Conservation (phyloP, 768 basidiomycete species). For the Clitopilus passeckerianus region DNA sequence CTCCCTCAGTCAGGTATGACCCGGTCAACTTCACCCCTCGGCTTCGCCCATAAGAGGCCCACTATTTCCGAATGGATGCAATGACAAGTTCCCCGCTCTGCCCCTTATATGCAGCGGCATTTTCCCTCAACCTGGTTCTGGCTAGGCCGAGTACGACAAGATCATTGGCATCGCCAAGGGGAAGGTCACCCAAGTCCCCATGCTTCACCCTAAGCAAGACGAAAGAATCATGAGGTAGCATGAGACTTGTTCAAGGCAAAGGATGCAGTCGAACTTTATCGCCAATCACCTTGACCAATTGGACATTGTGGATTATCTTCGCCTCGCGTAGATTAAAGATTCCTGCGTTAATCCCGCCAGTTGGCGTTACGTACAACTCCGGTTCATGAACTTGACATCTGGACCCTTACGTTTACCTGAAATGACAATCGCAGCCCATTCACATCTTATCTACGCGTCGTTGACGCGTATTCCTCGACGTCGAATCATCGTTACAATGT, state of each 20-base stretch:
- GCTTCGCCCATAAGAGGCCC: background rate
- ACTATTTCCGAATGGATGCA: background rate
- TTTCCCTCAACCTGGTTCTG: background rate
- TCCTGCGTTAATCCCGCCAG: background rate
- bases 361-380: background rate
- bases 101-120: background rate
- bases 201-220: background rate
- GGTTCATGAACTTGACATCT: background rate
- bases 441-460: background rate
- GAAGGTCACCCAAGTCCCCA: background rate
- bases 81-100: background rate
- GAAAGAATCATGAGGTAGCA: background rate
- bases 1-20: background rate
- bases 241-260: background rate
- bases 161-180: background rate
- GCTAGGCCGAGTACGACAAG: background rate
- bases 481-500: background rate
- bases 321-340: background rate
- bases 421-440: background rate
- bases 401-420: background rate
- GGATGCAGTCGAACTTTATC: background rate
- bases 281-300: background rate
- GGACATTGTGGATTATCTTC: background rate
- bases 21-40: background rate
- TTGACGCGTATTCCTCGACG: background rate